These are phyloP conservation scores for Galerina sulciceps DNA, from an alignment of 768 basidiomycete species.

Conservation along the genomic window DNA sequence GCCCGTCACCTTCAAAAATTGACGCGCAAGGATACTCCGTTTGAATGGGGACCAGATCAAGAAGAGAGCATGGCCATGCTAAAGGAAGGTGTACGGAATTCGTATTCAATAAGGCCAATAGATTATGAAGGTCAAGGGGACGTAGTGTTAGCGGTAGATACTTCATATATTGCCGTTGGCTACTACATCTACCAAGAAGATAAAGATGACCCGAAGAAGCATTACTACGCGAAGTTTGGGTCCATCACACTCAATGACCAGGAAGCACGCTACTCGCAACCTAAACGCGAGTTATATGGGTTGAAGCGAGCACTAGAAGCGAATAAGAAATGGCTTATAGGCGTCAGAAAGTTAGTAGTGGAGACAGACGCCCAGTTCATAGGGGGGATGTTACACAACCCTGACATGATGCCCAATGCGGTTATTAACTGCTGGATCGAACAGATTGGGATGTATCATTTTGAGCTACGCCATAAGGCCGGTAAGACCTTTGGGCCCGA, in stretches of 20 bases:
- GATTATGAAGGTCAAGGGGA: too few relatives aligned
- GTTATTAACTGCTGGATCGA: slow-evolving; percentile 41
- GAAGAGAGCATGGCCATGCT: too few relatives aligned
- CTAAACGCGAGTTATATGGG: slow-evolving; percentile 44
- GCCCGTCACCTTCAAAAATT: slow-evolving; percentile 22
- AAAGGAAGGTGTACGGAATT: too few relatives aligned
- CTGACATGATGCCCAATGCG: slow-evolving; percentile 33
- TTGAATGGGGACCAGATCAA: slow-evolving; percentile 6
- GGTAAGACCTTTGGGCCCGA: slow-evolving; percentile 31
- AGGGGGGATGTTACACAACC: slow-evolving; percentile 36
- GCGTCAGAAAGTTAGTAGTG: slow-evolving; percentile 30
- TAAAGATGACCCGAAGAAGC: slow-evolving; percentile 16
- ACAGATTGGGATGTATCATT: slow-evolving; percentile 34
- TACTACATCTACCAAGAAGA: slow-evolving; percentile 40
- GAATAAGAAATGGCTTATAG: slow-evolving; percentile 21
- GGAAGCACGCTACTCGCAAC: slow-evolving; percentile 37
- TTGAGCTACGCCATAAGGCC: slow-evolving; percentile 31
- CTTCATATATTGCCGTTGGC: slow-evolving; percentile 34
- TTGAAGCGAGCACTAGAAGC: slow-evolving; percentile 28
- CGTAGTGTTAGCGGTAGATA: too few relatives aligned
- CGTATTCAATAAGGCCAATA: too few relatives aligned
- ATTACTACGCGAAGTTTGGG: slow-evolving; percentile 34
- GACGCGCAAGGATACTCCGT: slow-evolving; percentile 19
- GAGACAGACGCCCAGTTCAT: slow-evolving; percentile 38
- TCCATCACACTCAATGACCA: slow-evolving; percentile 41